These are phyloP conservation scores for Olyra latifolia DNA, from an alignment of 176 grass and related monocot genomes.

Conservation along the genomic window DNA sequence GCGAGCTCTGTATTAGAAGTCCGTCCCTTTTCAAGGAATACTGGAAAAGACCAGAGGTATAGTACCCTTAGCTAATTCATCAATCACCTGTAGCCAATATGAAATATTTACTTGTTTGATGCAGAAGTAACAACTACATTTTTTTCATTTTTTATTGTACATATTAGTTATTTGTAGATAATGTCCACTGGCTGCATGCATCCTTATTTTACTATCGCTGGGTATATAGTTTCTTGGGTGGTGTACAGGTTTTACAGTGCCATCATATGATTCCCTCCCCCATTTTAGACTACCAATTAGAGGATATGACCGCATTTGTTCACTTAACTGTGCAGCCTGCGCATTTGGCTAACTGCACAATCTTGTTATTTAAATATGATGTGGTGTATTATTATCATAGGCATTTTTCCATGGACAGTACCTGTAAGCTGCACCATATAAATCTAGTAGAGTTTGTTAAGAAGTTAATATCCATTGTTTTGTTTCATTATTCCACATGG, in stretches of 20 bases:
- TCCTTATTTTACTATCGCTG: neutral
- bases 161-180: neutral
- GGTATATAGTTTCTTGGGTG: neutral
- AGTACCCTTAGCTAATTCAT: neutral
- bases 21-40: slow-evolving; percentile 96
- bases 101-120: slow-evolving; percentile 16
- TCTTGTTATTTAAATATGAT: slow-evolving; percentile 4
- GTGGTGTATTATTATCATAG: neutral
- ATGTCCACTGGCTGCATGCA: neutral
- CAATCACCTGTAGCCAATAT: neutral
- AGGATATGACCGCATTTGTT: slow-evolving; percentile 9
- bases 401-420: neutral
- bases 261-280: neutral
- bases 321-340: neutral
- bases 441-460: slow-evolving; percentile 11
- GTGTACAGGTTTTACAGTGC: neutral
- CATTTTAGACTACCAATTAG: neutral
- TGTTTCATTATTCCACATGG: slow-evolving; percentile 17
- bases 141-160: neutral
- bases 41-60: slow-evolving; percentile 83
- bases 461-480: slow-evolving; percentile 22
- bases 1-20: slow-evolving; percentile 93
- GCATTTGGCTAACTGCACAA: slow-evolving; percentile 11
- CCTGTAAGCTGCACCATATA: neutral
- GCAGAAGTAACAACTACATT: neutral